These are phyloP conservation scores for Fusarium siculi DNA, from an alignment of 2,329 filamentous ascomycete genomes.

Conservation along the genomic window DNA sequence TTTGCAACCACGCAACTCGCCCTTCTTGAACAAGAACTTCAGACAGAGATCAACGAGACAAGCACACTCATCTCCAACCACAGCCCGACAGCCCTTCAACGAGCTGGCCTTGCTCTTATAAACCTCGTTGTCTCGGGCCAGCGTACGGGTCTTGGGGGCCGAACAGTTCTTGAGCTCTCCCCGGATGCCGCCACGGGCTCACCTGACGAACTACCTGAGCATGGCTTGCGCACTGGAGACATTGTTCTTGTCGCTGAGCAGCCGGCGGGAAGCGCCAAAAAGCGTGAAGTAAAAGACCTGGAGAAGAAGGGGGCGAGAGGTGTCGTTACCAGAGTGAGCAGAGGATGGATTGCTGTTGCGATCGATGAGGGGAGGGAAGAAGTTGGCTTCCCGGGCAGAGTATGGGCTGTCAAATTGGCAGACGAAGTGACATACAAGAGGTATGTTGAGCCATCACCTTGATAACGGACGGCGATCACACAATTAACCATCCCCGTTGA, in stretches of 20 bases:
- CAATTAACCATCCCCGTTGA: not conserved
- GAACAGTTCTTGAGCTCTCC: constrained; percentile 83
- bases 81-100: constrained; percentile 75
- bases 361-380: constrained; percentile 72
- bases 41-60: constrained; percentile 77
- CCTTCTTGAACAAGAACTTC: constrained; percentile 76
- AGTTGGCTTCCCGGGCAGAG: constrained; percentile 55
- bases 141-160: constrained; percentile 91
- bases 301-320: constrained; percentile 75
- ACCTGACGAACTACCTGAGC: constrained; percentile 71
- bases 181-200: constrained; percentile 74
- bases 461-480: not conserved
- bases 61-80: constrained; percentile 73
- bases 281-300: constrained; percentile 76
- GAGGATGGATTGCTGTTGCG: constrained; percentile 71
- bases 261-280: constrained; percentile 76
- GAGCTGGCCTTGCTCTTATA: constrained; percentile 80
- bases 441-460: constrained; percentile 45
- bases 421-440: constrained; percentile 74
- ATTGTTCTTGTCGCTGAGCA: constrained; percentile 82
- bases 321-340: constrained; percentile 74
- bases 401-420: constrained; percentile 75
- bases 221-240: constrained; percentile 80
- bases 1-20: constrained; percentile 78
- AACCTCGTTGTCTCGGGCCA: constrained; percentile 80